phyloP scores from a whole-genome alignment of 441 rosid species.

The Brassica hybrid region DNA sequence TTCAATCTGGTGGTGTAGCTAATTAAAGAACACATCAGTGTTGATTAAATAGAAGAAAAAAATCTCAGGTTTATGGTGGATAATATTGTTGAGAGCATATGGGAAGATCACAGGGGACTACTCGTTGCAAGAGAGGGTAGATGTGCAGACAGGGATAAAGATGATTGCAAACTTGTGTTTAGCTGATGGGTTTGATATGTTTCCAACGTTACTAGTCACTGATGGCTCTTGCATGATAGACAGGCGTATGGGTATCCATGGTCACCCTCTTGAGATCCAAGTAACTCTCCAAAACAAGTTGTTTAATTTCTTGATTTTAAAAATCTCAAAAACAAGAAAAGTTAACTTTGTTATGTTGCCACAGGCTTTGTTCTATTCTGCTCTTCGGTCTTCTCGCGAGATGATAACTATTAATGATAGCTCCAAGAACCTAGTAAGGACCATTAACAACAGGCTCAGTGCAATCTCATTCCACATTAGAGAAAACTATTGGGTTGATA shows the following conservation, averaged over 20 bases:
- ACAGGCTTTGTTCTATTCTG: conserved; percentile 89
- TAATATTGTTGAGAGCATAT: conserved; percentile 84
- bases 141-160: conserved; percentile 92
- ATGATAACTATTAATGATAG: conserved; percentile 79
- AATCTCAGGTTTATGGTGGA: conserved; percentile 93
- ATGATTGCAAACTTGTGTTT: conserved; percentile 82
- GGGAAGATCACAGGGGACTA: conserved; percentile 94
- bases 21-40: not conserved
- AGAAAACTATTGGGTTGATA: conserved; percentile 96
- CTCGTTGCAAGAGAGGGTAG: conserved; percentile 89
- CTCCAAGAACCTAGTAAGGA: conserved; percentile 74
- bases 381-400: conserved; percentile 82
- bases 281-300: conserved; percentile 49
- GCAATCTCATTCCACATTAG: conserved; percentile 91
- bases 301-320: not conserved
- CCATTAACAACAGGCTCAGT: conserved; percentile 86
- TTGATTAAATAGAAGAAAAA: conserved; percentile 27
- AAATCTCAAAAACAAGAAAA: not conserved
- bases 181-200: conserved; percentile 95
- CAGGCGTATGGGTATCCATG: conserved; percentile 93
- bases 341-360: conserved; percentile 23
- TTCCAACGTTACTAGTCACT: conserved; percentile 86
- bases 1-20: conserved; percentile 14
- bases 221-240: conserved; percentile 99
- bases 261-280: conserved; percentile 98